Conservation (phyloP, 1,139 yeast genomes). For the Yamadazyma atmosphaerica region DNA sequence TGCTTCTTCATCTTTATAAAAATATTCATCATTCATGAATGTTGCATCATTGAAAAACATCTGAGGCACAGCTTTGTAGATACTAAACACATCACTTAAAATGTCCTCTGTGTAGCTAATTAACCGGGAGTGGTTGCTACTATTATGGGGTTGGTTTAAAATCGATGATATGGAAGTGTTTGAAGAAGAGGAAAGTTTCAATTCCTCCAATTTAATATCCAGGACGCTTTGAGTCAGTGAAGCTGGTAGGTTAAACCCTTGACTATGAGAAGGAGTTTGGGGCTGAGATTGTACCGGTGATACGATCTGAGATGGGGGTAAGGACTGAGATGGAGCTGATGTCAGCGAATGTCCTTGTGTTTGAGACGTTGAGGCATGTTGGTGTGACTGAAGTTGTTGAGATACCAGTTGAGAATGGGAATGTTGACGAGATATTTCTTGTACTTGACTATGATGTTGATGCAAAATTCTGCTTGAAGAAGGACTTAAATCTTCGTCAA, state of each 20-base stretch:
- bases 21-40: conserved; percentile 22
- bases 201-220: conserved; percentile 11
- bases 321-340: conserved; percentile 2
- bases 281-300: conserved; percentile 1
- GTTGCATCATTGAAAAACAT: conserved; percentile 33
- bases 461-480: conserved; percentile 7
- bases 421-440: conserved; percentile 5
- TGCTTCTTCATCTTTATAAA: conserved; percentile 14
- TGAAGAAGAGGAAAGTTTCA: conserved; percentile 12
- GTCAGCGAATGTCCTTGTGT: not conserved
- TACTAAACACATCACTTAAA: conserved; percentile 35
- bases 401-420: conserved; percentile 3
- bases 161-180: conserved; percentile 4
- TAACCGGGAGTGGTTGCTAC: conserved; percentile 3
- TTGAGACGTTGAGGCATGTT: not conserved
- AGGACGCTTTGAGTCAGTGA: not conserved
- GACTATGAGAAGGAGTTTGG: conserved; percentile 1
- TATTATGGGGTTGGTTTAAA: conserved; percentile 1
- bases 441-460: conserved; percentile 4
- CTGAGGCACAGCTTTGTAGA: conserved; percentile 36
- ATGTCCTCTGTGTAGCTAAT: conserved; percentile 28
- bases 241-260: not conserved
- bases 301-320: conserved; percentile 1
- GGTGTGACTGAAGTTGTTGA: not conserved
- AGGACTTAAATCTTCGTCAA: conserved; percentile 14